Conservation (phyloP, 2,329 filamentous ascomycete genomes). For the Penicillium sp. region DNA sequence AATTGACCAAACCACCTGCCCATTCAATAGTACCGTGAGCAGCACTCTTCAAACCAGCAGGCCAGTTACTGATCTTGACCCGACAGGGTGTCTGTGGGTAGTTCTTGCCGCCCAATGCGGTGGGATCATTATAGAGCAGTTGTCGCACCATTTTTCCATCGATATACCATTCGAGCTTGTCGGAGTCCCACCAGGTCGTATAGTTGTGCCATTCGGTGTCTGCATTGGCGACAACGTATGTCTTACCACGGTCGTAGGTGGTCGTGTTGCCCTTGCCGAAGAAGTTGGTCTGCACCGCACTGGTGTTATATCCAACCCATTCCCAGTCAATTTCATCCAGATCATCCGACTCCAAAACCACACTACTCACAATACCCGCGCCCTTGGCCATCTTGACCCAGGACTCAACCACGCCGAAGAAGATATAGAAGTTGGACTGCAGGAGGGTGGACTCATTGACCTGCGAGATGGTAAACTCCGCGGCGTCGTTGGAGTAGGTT, state of each 20-base stretch:
- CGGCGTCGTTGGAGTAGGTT: slow-evolving; percentile 67
- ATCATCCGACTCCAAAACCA: slow-evolving; percentile 83
- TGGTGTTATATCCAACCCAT: slow-evolving; percentile 49
- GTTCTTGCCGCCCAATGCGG: slow-evolving; percentile 55
- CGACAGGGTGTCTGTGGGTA: slow-evolving; percentile 78
- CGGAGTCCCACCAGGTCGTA: slow-evolving; percentile 69
- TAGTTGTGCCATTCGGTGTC: slow-evolving; percentile 56
- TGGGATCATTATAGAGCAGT: slow-evolving; percentile 63
- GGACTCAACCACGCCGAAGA: slow-evolving; percentile 81
- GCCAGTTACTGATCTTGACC: slow-evolving; percentile 72
- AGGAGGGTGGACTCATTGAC: slow-evolving; percentile 78
- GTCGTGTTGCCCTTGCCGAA: slow-evolving; percentile 86
- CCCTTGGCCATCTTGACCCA: slow-evolving; percentile 77
- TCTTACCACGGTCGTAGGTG: slow-evolving; percentile 80
- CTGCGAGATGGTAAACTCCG: slow-evolving; percentile 69
- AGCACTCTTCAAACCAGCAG: slow-evolving; percentile 60
- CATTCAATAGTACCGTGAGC: slow-evolving; percentile 63
- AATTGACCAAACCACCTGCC: slow-evolving; percentile 74
- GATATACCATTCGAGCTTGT: slow-evolving; percentile 70
- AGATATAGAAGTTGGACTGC: slow-evolving; percentile 80
- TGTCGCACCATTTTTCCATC: slow-evolving; percentile 67
- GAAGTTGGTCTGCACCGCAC: slow-evolving; percentile 78
- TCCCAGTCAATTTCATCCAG: slow-evolving; percentile 85
- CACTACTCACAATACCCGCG: slow-evolving; percentile 76
- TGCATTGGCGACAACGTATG: slow-evolving; percentile 70